A percentile compares a stretch with the other conserved stretches of the same genome.
These are phyloP conservation scores for Coemansia sp. DNA, from an alignment of 192 early-diverging fungal genomes.

Conservation along the genomic window DNA sequence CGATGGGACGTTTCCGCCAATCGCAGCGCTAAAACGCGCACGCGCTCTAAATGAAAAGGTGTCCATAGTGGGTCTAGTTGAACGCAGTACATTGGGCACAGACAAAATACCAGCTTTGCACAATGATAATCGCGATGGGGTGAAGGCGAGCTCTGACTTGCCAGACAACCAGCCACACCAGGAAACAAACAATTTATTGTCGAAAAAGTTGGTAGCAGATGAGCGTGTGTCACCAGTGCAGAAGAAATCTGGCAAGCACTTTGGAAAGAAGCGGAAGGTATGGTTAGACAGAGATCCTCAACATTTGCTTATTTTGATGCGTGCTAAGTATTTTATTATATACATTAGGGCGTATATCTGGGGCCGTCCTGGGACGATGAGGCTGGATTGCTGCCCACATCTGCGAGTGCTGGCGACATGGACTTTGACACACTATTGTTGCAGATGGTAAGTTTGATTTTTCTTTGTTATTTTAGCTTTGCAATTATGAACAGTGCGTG, in stretches of 20 bases:
- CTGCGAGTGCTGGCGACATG: conserved; percentile 29
- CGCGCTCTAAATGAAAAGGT: neutral
- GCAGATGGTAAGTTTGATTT: conserved; percentile 35
- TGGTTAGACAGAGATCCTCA: neutral
- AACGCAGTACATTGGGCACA: neutral
- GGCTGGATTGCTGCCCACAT: conserved; percentile 46
- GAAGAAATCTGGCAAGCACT: conserved; percentile 1
- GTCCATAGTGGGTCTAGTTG: neutral
- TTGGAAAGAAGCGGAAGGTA: conserved; percentile 49
- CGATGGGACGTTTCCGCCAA: conserved; percentile 44
- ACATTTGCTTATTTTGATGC: neutral
- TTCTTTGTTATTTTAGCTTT: neutral
- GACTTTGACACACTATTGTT: conserved; percentile 50
- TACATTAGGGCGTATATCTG: conserved; percentile 31
- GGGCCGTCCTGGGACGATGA: conserved; percentile 54
- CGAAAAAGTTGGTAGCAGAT: neutral
- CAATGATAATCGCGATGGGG: neutral
- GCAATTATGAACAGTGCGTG: neutral
- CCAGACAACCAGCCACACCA: neutral
- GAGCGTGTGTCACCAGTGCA: neutral
- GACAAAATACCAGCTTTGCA: neutral
- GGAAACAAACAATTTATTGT: neutral
- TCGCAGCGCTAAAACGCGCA: conserved; percentile 4
- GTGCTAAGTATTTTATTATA: neutral
- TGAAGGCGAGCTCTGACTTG: neutral